Base-by-base conservation (phyloP, 2,329 filamentous ascomycete genomes). In the Hypocreales sp. region DNA sequence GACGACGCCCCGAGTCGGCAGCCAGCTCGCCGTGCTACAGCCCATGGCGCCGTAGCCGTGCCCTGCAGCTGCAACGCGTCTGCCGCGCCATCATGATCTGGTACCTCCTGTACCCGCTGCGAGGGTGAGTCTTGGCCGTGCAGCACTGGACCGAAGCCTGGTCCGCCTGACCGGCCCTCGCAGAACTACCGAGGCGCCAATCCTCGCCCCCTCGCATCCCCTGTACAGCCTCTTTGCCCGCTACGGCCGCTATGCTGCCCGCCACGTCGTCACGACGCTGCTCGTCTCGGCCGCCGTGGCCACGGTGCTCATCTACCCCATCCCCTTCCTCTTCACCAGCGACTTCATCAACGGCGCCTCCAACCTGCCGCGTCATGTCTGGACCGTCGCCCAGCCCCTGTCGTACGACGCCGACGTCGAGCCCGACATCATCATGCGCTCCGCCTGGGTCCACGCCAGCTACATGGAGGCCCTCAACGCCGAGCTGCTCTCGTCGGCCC, bases 371-470 rank as follows among this genome's bases (percentile, higher is more conserved):
- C 73, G 77, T 42, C 77, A 86, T 65, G 79, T 80, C 38, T 87
- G 80, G 80, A 84, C 79, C 15, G 75, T 75, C 20, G 77, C 76
- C 5, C 68, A 72, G 33, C 69, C 74, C 16, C 57, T 79, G 29
- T 53, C 65, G 20, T 65, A 67, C 25, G 57, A 58, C 29, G 50
- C 53, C 5, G 44, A 53, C 15, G 56, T 60, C 24, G 53, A 60
- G 28, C 65, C 75, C 4, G 79, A 87, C 46, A 72, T 87, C n/a
- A 71, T 79, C 30, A 79, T 87, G 70, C 76, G 79, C 38, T 80
- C 80, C 31, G 67, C 82, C 30, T 87, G 80, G 80, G 65, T 87
- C 11, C 79, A 86, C 43, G 79, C 78, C 35, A 76, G 68, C 46
- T 84, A 84, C 44, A 86, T 86, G 74, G 64, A 73, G 41, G 80